Conservation (phyloP, 139 green algal genomes). For the Pseudopediastrum boryanum region DNA sequence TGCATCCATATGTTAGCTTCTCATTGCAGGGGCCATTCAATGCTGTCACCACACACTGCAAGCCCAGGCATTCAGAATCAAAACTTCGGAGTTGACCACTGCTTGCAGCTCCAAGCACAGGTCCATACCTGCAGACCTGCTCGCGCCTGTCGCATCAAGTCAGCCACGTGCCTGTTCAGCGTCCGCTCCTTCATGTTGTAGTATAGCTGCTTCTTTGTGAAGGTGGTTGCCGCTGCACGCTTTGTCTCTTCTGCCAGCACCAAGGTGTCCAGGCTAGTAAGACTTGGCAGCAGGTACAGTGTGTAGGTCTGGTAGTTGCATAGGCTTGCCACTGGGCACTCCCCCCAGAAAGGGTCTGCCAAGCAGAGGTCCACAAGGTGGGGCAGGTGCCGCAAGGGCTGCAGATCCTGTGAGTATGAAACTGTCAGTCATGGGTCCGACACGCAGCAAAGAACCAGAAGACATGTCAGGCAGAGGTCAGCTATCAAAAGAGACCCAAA, state of each 20-base stretch:
- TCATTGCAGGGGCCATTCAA: no score
- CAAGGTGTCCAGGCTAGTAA: conserved; percentile 72
- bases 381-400: conserved; percentile 51
- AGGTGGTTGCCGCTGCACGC: conserved; percentile 72
- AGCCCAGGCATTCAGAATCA: no score
- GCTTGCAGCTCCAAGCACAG: no score
- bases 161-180: conserved; percentile 55
- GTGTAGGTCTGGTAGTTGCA: conserved; percentile 81
- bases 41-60: no score
- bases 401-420: conserved; percentile 55
- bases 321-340: conserved; percentile 66
- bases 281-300: conserved; percentile 46
- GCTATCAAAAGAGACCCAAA: neutral
- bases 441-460: neutral
- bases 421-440: neutral
- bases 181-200: conserved; percentile 89
- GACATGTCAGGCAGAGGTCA: neutral
- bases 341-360: conserved; percentile 76
- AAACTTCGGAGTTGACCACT: no score
- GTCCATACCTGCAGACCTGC: neutral
- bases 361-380: conserved; percentile 74
- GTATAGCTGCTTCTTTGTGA: conserved; percentile 88
- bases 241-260: conserved; percentile 70
- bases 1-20: no score
- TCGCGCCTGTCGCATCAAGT: conserved; percentile 21